Evolutionary conservation across 371 early-diverging fungal species (phyloP).

Genomic region (Rhizopus delemar): DNA sequence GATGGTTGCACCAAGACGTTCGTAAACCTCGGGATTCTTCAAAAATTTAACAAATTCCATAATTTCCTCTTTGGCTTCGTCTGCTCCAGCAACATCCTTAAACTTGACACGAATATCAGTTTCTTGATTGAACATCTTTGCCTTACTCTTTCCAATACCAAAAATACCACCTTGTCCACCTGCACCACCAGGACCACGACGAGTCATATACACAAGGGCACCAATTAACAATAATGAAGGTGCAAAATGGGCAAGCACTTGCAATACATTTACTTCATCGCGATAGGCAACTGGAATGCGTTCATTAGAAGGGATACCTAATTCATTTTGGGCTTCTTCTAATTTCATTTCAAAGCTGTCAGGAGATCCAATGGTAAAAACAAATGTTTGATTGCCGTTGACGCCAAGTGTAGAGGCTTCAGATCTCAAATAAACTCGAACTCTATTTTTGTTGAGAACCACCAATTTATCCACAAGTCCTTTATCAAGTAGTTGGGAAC

Average conservation of each 20-base stretch:
- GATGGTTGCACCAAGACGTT: slow-evolving; percentile 98
- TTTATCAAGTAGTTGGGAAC: slow-evolving; percentile 83
- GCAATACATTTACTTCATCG: slow-evolving; percentile 71
- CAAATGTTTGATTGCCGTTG: slow-evolving; percentile 42
- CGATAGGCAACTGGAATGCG: slow-evolving; percentile 89
- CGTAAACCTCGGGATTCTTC: slow-evolving; percentile 96
- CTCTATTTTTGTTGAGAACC: slow-evolving; percentile 83
- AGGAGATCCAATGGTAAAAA: slow-evolving; percentile 91
- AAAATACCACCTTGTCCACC: slow-evolving; percentile 83
- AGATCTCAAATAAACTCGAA: slow-evolving; percentile 75
- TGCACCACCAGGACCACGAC: slow-evolving; percentile 64
- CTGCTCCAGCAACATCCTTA: slow-evolving; percentile 99
- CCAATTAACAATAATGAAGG: slow-evolving; percentile 92
- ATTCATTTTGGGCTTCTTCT: slow-evolving; percentile 85
- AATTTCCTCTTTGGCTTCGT: slow-evolving; percentile 99
- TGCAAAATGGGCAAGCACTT: slow-evolving; percentile 80
- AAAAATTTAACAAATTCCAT: slow-evolving; percentile 99
- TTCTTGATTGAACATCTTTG: slow-evolving; percentile 96
- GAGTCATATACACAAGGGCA: slow-evolving; percentile 81
- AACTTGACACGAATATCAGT: slow-evolving; percentile 93
- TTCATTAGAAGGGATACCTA: slow-evolving; percentile 87
- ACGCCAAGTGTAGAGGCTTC: slow-evolving; percentile 59
- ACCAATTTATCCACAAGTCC: slow-evolving; percentile 87
- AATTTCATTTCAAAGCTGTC: slow-evolving; percentile 93
- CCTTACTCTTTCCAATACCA: slow-evolving; percentile 94